phyloP scores from a whole-genome alignment of 2,329 filamentous ascomycete genomes.

The Juglanconis oblonga region DNA sequence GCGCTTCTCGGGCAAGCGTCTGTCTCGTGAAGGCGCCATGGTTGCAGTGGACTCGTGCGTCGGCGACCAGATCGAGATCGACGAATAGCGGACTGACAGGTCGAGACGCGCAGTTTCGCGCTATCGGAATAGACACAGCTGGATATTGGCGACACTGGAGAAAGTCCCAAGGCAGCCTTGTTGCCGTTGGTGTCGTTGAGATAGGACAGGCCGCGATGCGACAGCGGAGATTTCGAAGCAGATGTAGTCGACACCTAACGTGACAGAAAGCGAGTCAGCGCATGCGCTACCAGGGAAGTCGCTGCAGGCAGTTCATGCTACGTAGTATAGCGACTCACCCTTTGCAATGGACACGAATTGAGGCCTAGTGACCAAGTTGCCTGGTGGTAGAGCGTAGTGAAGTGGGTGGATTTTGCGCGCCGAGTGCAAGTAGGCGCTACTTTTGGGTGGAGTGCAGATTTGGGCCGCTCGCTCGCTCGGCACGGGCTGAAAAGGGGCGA shows the following conservation, averaged over 20 bases:
- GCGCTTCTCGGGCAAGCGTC: slow-evolving; percentile 40
- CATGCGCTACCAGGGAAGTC: not conserved
- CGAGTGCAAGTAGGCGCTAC: slow-evolving; percentile 5
- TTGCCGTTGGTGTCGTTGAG: slow-evolving; percentile 3
- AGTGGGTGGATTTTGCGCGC: slow-evolving; percentile 14
- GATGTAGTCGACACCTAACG: slow-evolving; percentile 4
- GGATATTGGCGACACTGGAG: not conserved
- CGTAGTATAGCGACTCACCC: slow-evolving; percentile 1
- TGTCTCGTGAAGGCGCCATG: slow-evolving; percentile 21
- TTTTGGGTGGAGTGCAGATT: slow-evolving; percentile 2
- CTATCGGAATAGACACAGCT: not conserved
- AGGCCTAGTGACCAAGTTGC: not conserved
- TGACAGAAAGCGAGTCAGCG: slow-evolving; percentile 7
- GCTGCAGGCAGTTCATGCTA: not conserved
- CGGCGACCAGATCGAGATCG: not conserved
- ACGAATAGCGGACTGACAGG: too few relatives aligned
- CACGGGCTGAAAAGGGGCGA: not conserved
- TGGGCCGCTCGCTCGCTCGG: not conserved
- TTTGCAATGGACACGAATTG: not conserved
- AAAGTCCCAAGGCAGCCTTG: not conserved
- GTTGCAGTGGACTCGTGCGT: not conserved
- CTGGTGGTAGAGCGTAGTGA: not conserved
- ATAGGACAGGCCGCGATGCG: slow-evolving; percentile 8
- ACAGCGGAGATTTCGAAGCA: slow-evolving; percentile 4
- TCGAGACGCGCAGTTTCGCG: not conserved